Base-by-base conservation (phyloP, 345 rosid genomes). In the Jatropha curcas region DNA sequence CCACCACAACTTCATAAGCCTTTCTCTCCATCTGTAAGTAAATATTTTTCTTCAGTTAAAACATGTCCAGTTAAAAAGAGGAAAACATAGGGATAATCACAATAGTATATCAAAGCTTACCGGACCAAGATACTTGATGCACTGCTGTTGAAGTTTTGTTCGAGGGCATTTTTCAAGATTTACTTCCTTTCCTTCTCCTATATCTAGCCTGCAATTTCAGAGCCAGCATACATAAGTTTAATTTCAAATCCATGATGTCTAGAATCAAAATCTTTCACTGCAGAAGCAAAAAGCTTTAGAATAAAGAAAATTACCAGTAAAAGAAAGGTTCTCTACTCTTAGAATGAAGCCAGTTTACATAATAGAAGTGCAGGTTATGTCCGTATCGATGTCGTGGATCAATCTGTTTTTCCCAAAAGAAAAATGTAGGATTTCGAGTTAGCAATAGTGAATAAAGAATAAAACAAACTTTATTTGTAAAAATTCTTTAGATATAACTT, bases 311-410 rank as follows among this genome's bases (percentile, higher is more conserved):
- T 79, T 89, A 92, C 99, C 99, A 93, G 85, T 93, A 95, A 81
- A 95, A 95, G 86, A 95, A 95, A 71, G 99, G 99, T 81, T 95
- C 96, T 84, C 89, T 88, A 37, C 96, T 88, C 75, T 88, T 92
- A 67, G 91, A 89, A 31, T 86, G 85, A 73, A 86, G 88, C 99
- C 98, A 92, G 14, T 84, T 79, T n/a, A 64, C 82, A 74, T 87
- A 90, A 82, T 95, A 92, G 73, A 87, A 91, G 67, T 91, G 96
- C 43, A 95, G 76, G 84, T 91, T 95, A 75, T 93, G 98, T 51
- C 99, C 99, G 67, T 92, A 91, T 35, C 97, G 90, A 88, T 95
- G 99, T 51, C 98, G 81, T 31, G 97, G 97, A 72, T 95, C 98
- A 70, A 92, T 95, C 99, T 95, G 88, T 74, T 71, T 45, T 48